Conservation (phyloP, 1,284 basidiomycete genomes). For the Apiotrichum veenhuisii region DNA sequence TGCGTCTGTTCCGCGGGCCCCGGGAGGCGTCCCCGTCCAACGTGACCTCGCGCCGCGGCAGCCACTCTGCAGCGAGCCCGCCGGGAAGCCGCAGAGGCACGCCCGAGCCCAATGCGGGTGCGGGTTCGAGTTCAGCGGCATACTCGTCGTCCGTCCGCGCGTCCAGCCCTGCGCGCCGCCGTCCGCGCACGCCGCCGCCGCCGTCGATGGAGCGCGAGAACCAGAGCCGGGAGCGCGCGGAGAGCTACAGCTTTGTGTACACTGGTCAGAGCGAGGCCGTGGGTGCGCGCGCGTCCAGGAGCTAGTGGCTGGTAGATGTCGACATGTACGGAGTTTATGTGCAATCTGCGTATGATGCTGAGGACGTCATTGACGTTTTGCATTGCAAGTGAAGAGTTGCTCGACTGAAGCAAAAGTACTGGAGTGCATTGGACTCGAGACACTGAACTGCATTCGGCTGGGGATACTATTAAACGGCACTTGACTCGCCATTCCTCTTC, state of each 20-base stretch:
- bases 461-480: too few species aligned
- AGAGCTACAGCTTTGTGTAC: slow-evolving; percentile 16
- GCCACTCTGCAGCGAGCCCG: neutral
- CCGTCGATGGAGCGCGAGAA: neutral
- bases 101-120: slow-evolving; percentile 1
- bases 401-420: too few species aligned
- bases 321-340: neutral
- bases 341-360: too few species aligned
- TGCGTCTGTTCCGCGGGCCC: neutral
- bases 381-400: too few species aligned
- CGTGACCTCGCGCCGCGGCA: neutral
- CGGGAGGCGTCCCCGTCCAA: neutral
- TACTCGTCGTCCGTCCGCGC: neutral
- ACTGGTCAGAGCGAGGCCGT: slow-evolving; percentile 14
- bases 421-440: too few species aligned
- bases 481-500: too few species aligned
- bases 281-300: slow-evolving; percentile 2
- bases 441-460: neutral
- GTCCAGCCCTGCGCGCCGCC: neutral
- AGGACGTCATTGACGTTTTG: too few species aligned
- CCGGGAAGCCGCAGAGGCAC: slow-evolving; percentile 1
- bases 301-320: neutral
- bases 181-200: slow-evolving; percentile 2
- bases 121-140: neutral
- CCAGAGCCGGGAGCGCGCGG: slow-evolving; percentile 11